phyloP scores from a whole-genome alignment of 306 rosid species.

The Alnus rubra region DNA sequence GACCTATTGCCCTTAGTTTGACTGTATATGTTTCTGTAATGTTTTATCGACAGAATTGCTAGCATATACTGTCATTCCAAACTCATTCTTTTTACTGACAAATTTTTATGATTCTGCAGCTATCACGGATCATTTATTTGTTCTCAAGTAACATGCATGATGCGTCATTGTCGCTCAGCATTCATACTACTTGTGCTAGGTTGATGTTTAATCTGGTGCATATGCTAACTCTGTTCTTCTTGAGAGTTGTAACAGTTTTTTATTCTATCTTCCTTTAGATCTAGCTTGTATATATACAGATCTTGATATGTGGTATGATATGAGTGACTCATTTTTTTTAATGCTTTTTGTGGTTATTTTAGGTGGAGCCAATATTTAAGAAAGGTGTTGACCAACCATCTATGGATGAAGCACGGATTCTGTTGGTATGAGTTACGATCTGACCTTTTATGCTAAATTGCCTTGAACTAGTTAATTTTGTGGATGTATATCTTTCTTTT shows the following conservation, averaged over 20 bases:
- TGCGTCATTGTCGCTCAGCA: constrained; percentile 91
- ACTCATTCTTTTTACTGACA: constrained; percentile 32
- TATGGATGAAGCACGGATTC: constrained; percentile 93
- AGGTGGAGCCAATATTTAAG: constrained; percentile 99
- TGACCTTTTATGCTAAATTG: constrained; percentile 25
- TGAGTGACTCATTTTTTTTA: constrained; percentile 23
- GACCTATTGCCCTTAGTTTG: constrained; percentile 1
- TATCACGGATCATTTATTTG: constrained; percentile 92
- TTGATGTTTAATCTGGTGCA: constrained; percentile 96
- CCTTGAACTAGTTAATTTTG: constrained; percentile 9
- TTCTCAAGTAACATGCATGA: constrained; percentile 99
- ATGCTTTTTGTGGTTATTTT: constrained; percentile 33
- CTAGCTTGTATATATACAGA: neutral
- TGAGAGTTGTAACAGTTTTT: constrained; percentile 18
- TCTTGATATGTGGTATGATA: constrained; percentile 21
- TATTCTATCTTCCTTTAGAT: constrained; percentile 9
- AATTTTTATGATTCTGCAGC: constrained; percentile 51
- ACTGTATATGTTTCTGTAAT: constrained; percentile 17
- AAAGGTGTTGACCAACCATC: constrained; percentile 94
- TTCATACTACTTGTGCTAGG: constrained; percentile 98
- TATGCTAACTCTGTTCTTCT: constrained; percentile 31
- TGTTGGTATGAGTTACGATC: constrained; percentile 64
- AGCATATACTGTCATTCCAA: constrained; percentile 12
- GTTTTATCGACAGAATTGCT: constrained; percentile 9
- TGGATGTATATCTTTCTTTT: constrained; percentile 22